Percentiles rank a stretch among this genome's conserved stretches.
Conservation (phyloP, 2,329 filamentous ascomycete genomes). For the Westerdykella sp. region DNA sequence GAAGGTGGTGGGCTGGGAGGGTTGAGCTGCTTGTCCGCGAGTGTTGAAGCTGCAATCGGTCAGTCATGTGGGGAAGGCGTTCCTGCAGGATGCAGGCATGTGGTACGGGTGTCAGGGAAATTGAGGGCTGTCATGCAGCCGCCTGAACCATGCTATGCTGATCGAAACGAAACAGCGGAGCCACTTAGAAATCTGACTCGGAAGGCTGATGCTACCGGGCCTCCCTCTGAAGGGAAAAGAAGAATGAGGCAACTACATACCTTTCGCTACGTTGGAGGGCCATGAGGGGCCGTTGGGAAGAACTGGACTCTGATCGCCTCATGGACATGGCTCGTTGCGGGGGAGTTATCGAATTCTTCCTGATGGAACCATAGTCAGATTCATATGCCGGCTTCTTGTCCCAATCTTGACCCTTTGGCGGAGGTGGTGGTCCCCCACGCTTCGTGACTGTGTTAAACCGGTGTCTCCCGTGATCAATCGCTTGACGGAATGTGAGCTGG, state of each 20-base stretch:
- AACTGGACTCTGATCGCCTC: slow-evolving; percentile 22
- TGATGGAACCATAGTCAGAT: slow-evolving; percentile 19
- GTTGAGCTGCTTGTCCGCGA: not conserved
- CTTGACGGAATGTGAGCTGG: slow-evolving; percentile 27
- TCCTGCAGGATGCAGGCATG: not conserved
- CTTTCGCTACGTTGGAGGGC: slow-evolving; percentile 25
- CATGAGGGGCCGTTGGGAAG: slow-evolving; percentile 26
- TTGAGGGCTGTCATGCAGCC: not conserved
- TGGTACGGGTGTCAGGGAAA: slow-evolving; percentile 1
- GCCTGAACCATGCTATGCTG: slow-evolving; percentile 5
- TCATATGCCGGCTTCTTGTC: slow-evolving; percentile 22
- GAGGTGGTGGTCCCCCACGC: slow-evolving; percentile 18
- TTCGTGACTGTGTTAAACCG: slow-evolving; percentile 11
- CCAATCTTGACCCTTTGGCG: slow-evolving; percentile 13
- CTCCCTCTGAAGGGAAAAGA: not conserved
- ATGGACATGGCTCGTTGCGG: slow-evolving; percentile 18
- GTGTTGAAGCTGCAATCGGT: slow-evolving; percentile 16
- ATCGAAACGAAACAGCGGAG: slow-evolving; percentile 6
- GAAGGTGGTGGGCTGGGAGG: slow-evolving; percentile 17
- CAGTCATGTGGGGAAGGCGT: not conserved
- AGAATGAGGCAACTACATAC: slow-evolving; percentile 9
- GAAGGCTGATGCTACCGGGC: not conserved
- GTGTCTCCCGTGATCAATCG: slow-evolving; percentile 20
- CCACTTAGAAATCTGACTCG: not conserved
- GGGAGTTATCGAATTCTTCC: slow-evolving; percentile 19